Base-by-base conservation (phyloP, 768 basidiomycete species). In the Pleurotus eryngii region DNA sequence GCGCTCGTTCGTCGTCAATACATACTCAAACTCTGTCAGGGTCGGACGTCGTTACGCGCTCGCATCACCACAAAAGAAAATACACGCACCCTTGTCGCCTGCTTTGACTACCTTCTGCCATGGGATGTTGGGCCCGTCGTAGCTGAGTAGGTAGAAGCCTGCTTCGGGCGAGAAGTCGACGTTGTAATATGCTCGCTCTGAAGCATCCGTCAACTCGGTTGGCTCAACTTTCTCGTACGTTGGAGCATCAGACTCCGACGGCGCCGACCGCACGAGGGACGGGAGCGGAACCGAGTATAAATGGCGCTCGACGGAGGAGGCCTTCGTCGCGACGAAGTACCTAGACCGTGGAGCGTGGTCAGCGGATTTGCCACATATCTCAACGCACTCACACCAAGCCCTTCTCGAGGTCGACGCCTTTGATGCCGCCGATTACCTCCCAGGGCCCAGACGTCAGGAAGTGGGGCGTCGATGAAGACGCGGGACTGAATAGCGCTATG, bases 401-500 rank as follows among this genome's bases (percentile, higher is more conserved):
- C 49, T 81, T 82, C 46, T 79, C 72, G 8, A 75, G 61, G 67
- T 98, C 90, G 26, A 98, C 82, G 4, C 82, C 89, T 57, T 80
- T 74, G 61, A 97, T 86, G 6, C 81, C 80, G 9, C 79, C 81
- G 2, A 86, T 86, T 4, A 98, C 92, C 70, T 99, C 96, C 95
- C 95, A 97, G 15, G 83, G 68, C 1, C 96, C 96, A 1, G 79
- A 78, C 1, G 96, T 98, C 39, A 99, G 76, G 76, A 92, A 99
- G 35, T 73, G 80, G 2, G 95, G 94, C 1, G 77, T 82, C 26
- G 76, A 71, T 15, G 87, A 79, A 59, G 79, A 81, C 3, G 89
- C 84, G 5, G 93, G 87, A 61, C 82, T 87, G 76, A 95, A 99
- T 30, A 95, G 80, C 0, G 96, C 97, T 64, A 99, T 86, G 67